phyloP scores from a whole-genome alignment of 163 green algal species.

The Scenedesmus sp. region DNA sequence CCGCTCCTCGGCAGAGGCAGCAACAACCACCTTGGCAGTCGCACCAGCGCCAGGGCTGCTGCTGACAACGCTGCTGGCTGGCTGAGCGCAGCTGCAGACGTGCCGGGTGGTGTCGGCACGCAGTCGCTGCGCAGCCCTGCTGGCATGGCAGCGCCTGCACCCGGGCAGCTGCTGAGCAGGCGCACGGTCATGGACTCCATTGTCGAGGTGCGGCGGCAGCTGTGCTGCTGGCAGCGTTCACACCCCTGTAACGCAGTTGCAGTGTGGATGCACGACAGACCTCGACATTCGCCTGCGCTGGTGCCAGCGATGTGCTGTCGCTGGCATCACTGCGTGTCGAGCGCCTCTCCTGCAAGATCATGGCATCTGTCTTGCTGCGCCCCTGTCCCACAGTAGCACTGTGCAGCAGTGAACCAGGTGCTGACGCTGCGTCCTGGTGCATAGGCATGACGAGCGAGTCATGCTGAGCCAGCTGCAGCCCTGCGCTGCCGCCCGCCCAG shows the following conservation, averaged over 20 bases:
- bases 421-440: neutral
- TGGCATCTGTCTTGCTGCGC: too few species aligned
- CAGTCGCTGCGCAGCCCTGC: neutral
- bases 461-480: too few species aligned
- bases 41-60: neutral
- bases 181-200: slow-evolving; percentile 38
- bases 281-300: too few species aligned
- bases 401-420: too few species aligned
- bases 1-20: neutral
- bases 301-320: neutral
- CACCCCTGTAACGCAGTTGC: too few species aligned
- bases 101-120: neutral
- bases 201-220: neutral
- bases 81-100: neutral
- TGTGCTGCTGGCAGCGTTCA: neutral
- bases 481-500: too few species aligned
- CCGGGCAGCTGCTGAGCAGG: slow-evolving; percentile 38
- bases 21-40: neutral
- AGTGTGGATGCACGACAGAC: too few species aligned
- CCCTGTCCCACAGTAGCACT: too few species aligned
- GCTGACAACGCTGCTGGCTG: neutral
- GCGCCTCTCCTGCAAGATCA: too few species aligned
- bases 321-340: neutral
- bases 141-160: neutral
- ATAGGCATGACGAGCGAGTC: slow-evolving; percentile 5